Base-by-base conservation (phyloP, 192 early-diverging fungal genomes). In the Umbelopsis isabellina region DNA sequence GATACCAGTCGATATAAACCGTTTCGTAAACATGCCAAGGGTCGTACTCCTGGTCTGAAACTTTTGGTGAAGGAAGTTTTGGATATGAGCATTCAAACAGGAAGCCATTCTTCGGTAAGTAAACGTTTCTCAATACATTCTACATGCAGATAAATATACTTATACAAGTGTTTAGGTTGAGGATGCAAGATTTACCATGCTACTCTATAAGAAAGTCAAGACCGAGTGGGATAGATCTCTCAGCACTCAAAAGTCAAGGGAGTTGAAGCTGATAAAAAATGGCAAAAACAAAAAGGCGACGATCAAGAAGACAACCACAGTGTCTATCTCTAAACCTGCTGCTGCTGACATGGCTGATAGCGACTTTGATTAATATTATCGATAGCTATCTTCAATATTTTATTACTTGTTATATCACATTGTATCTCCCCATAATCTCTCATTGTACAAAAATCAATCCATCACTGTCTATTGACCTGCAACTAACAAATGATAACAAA, bases 131-230 rank as follows among this genome's bases (percentile, higher is more conserved):
- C 27, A 30, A 2, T 64, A 6, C 1, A 0, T 18, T 2, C 41
- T 9, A 20, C 23, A 12, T 3, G n/a, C 30, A 22, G 35, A 18
- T 2, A 21, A 21, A 37, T 52, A 55, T 48, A 48, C 37, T 41
- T 10, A 41, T 41, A 41, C 10, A 41, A 23, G 44, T 33, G 44
- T 22, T 37, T 74, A 83, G 83, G 76, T 93, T 3, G 91, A 94
- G 48, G 97, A 98, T 84, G 97, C 97, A 0, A 84, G 89, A 66
- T 89, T 94, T 25, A 86, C 94, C 6, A 97, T 99, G 88, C 71
- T 95, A 49, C 72, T 99, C 6, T 99, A 95, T 81, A 87, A 89
- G 68, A 91, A 91, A 71, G 87, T 87, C 61, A 92, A 92, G 78
- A 77, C 85, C 0, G 87, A 90, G 8, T 99, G 96, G 96, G 97